Base-by-base conservation (phyloP, 805 yeast species). In the Lipomyces anomalus region DNA sequence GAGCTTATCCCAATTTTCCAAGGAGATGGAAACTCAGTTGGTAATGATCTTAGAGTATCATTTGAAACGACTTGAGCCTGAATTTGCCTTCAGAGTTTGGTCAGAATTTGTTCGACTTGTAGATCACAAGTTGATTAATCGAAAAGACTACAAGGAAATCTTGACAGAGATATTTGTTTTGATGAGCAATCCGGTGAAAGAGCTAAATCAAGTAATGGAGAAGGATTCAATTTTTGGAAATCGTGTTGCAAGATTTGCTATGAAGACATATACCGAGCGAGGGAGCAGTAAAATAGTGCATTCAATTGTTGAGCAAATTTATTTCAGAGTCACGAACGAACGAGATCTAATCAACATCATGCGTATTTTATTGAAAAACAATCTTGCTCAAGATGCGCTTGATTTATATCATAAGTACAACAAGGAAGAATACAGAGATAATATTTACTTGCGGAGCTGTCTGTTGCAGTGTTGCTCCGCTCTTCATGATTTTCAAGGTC, bases 11-110 rank as follows among this genome's bases (percentile, higher is more conserved):
- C 18, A 7, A 22, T 46, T 37, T 35, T 44, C 49, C 6, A 9
- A 1, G 6, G 42, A 29, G 28, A 42, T 33, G 23, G 39, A 30
- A 3, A 45, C 30, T 43, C 55, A 46, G 26, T 45, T 43, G 51
- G 22, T 22, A n/a, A 44, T 44, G 48, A 28, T 50, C 11, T 29
- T 22, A 11, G 34, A 38, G 20, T 34, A 50, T 29, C 38, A 46
- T 21, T 4, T 24, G 6, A 22, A 20, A 6, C 33, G 41, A 11
- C 35, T 37, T n/a, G 50, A 49, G 17, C 44, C 17, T 28, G 44
- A 38, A 3, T 7, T 35, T 3, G 17, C 42, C 17, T 22, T 50
- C 6, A 13, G 24, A 2, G 9, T 39, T 23, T 48, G 51, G 54
- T 38, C 38, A n/a, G 30, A 22, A 26, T 38, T 33, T 13, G 28